Percentiles rank a stretch among this genome's conserved stretches.
phyloP scores from a whole-genome alignment of 2,329 filamentous ascomycete species.

The Arthrobotrys musiformis region DNA sequence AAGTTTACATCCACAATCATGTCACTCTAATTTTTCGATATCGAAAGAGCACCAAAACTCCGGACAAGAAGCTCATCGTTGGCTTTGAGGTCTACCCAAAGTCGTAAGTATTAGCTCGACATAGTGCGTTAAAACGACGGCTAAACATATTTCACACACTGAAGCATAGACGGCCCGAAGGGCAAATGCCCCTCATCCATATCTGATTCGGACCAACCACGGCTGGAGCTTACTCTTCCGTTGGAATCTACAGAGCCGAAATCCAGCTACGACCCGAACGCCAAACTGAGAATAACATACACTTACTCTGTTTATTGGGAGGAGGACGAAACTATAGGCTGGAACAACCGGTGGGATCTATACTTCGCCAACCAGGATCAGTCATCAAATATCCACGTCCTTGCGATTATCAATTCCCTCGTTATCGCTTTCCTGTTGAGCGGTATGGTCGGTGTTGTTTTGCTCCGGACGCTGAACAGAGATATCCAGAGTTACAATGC shows the following conservation, averaged over 20 bases:
- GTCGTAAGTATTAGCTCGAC: conserved; percentile 57
- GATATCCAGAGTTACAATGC: conserved; percentile 78
- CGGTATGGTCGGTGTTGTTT: conserved; percentile 81
- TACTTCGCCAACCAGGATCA: conserved; percentile 91
- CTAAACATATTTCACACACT: not conserved
- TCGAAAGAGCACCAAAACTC: conserved; percentile 73
- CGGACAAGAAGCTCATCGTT: conserved; percentile 81
- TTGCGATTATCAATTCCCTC: conserved; percentile 87
- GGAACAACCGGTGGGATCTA: conserved; percentile 85
- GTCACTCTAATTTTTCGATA: conserved; percentile 85
- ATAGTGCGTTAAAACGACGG: not conserved
- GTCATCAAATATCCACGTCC: conserved; percentile 83
- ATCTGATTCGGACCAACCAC: conserved; percentile 49
- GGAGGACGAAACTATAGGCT: conserved; percentile 81
- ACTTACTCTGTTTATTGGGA: conserved; percentile 92
- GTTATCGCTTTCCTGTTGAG: conserved; percentile 83
- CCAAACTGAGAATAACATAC: conserved; percentile 79
- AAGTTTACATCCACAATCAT: conserved; percentile 84
- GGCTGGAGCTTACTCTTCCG: conserved; percentile 74
- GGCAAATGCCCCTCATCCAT: conserved; percentile 69
- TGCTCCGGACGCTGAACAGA: conserved; percentile 79
- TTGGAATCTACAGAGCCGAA: conserved; percentile 63
- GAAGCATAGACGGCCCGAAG: conserved; percentile 71
- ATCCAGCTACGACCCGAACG: conserved; percentile 66
- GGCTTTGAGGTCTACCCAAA: conserved; percentile 92